phyloP scores from a whole-genome alignment of 495 filamentous ascomycete species.

The Apiosordaria backusii region DNA sequence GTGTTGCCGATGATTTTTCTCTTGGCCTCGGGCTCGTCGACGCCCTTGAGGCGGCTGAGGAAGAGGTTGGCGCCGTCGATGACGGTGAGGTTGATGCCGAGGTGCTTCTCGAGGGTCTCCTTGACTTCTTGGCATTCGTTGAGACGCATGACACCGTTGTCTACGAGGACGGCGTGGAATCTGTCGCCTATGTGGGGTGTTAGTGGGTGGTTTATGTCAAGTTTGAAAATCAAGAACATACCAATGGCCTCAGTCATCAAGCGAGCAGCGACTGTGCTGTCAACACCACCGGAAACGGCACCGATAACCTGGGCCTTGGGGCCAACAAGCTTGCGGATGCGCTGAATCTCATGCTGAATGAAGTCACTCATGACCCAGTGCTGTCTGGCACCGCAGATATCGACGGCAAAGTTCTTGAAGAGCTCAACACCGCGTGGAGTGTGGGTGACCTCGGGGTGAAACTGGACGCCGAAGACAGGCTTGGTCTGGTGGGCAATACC shows the following conservation, averaged over 20 bases:
- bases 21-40: conserved; percentile 83
- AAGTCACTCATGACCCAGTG: conserved; percentile 85
- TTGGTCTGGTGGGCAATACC: conserved; percentile 73
- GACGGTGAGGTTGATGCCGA: conserved; percentile 89
- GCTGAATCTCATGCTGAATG: conserved; percentile 68
- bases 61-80: conserved; percentile 77
- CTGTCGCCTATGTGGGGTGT: conserved; percentile 58
- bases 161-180: conserved; percentile 84
- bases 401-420: conserved; percentile 75
- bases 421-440: conserved; percentile 60
- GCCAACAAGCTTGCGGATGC: conserved; percentile 76
- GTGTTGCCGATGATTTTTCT: conserved; percentile 75
- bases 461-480: conserved; percentile 69
- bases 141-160: conserved; percentile 81
- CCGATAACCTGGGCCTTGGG: conserved; percentile 77
- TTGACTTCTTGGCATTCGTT: conserved; percentile 80
- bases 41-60: conserved; percentile 67
- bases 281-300: conserved; percentile 86
- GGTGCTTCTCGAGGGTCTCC: conserved; percentile 65
- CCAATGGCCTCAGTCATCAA: conserved; percentile 53
- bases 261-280: conserved; percentile 84
- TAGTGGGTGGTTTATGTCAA: conserved; percentile 10
- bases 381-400: conserved; percentile 68
- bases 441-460: conserved; percentile 83
- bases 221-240: conserved; percentile 6